Percentiles rank a stretch among this genome's conserved stretches.
Evolutionary conservation across 2,329 filamentous ascomycete genomes (phyloP).

Genomic region (Plectosphaerella sp.): DNA sequence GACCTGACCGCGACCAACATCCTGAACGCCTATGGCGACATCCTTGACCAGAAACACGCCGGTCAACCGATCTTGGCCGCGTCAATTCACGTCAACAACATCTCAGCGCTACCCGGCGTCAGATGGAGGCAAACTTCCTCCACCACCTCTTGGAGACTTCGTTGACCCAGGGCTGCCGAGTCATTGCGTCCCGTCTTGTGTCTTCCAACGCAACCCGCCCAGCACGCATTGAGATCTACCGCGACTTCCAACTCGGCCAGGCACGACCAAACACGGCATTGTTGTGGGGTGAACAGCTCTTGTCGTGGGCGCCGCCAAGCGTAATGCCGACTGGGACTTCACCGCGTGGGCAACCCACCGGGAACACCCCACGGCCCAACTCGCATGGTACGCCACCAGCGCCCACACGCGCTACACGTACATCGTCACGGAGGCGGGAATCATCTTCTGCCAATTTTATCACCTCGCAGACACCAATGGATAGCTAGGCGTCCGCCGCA

Average conservation of each 20-base stretch:
- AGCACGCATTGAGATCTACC: neutral
- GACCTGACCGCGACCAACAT: neutral
- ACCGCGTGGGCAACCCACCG: neutral
- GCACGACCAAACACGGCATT: neutral
- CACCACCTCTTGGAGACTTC: neutral
- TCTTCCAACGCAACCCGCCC: neutral
- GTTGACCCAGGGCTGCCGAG: neutral
- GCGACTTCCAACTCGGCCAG: neutral
- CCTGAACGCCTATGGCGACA: neutral
- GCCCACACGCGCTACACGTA: neutral
- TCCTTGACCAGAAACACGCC: neutral
- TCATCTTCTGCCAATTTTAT: neutral
- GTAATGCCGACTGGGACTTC: neutral
- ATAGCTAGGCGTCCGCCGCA: neutral
- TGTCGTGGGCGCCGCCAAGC: neutral
- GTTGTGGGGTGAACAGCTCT: neutral
- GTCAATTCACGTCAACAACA: neutral
- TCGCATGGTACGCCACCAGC: neutral
- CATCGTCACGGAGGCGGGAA: neutral
- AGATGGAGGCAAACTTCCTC: neutral
- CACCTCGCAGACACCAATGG: neutral
- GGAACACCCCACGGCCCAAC: neutral
- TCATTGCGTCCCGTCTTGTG: neutral
- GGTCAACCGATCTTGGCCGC: neutral
- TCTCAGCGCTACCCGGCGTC: neutral